Percentiles rank a stretch among this genome's conserved stretches.
These are phyloP conservation scores for Vanderwaltozyma yarrowii DNA, from an alignment of 805 yeast genomes.

Conservation along the genomic window DNA sequence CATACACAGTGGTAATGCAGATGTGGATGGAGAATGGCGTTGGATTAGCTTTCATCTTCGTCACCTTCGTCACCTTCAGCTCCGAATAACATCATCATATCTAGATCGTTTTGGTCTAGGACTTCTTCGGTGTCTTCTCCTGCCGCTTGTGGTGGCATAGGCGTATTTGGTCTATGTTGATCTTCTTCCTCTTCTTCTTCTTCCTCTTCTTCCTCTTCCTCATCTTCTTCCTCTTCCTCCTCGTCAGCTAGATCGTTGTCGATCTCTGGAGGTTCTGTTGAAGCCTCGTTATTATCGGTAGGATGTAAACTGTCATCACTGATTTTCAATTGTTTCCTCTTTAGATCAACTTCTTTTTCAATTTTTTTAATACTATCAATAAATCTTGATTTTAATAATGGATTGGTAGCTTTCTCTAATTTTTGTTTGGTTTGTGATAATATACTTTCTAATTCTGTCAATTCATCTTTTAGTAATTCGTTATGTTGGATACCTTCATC, in stretches of 20 bases:
- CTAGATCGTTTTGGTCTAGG: slow-evolving; percentile 29
- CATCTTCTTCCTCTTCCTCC: slow-evolving; percentile 26
- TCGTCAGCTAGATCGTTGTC: slow-evolving; percentile 29
- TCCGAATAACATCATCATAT: slow-evolving; percentile 31
- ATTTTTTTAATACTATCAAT: slow-evolving; percentile 69
- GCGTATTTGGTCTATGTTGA: slow-evolving; percentile 11
- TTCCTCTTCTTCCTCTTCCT: slow-evolving; percentile 25
- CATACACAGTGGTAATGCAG: too few relatives aligned
- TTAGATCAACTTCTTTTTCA: slow-evolving; percentile 71
- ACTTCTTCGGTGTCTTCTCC: slow-evolving; percentile 19
- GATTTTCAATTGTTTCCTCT: slow-evolving; percentile 51
- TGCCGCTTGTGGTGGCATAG: slow-evolving; percentile 22
- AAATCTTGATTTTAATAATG: slow-evolving; percentile 79
- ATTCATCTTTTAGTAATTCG: slow-evolving; percentile 75
- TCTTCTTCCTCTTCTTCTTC: slow-evolving; percentile 27
- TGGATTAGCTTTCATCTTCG: neutral
- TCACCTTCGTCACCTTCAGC: slow-evolving; percentile 24
- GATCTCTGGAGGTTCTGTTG: slow-evolving; percentile 12
- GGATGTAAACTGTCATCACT: slow-evolving; percentile 24
- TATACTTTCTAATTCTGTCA: slow-evolving; percentile 68
- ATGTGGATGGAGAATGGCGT: too few relatives aligned
- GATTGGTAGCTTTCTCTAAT: slow-evolving; percentile 64
- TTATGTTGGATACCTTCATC: slow-evolving; percentile 51
- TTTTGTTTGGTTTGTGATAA: slow-evolving; percentile 67
- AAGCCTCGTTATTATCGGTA: slow-evolving; percentile 6